These are phyloP conservation scores for Tritrichomonas musculus DNA, from an alignment of 208 protist genomes.

Conservation along the genomic window DNA sequence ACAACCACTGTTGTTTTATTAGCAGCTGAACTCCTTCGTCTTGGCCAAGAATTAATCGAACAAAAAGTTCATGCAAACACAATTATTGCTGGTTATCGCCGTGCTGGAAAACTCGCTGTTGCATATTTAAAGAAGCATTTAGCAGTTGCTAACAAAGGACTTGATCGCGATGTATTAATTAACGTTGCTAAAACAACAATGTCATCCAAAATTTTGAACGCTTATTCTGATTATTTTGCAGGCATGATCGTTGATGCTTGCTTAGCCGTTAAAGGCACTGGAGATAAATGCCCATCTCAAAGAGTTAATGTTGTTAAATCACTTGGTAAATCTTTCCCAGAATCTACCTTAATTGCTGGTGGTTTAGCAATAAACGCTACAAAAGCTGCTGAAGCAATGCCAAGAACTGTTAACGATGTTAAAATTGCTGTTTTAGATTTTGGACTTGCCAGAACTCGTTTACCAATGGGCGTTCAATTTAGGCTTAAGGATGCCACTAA, in stretches of 20 bases:
- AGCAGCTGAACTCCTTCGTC: conserved; percentile 89
- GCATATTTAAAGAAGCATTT: not conserved
- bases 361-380: conserved; percentile 20
- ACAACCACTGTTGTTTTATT: conserved; percentile 98
- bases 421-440: conserved; percentile 98
- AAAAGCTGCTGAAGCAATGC: conserved; percentile 65
- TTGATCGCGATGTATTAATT: conserved; percentile 82
- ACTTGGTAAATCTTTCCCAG: conserved; percentile 2
- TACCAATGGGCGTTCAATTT: conserved; percentile 82
- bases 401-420: conserved; percentile 75
- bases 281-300: conserved; percentile 47
- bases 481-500: conserved; percentile 23
- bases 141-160: conserved; percentile 39
- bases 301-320: conserved; percentile 24
- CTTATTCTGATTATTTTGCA: conserved; percentile 80
- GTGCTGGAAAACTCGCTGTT: not conserved
- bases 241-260: conserved; percentile 83
- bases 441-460: conserved; percentile 86
- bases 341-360: not conserved
- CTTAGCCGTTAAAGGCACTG: conserved; percentile 56
- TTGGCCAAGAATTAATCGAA: conserved; percentile 6
- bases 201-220: conserved; percentile 94
- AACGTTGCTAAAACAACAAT: conserved; percentile 97
- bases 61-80: conserved; percentile 30
- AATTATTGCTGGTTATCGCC: conserved; percentile 10